Base-by-base conservation (phyloP, 805 yeast genomes). In the Peterozyma xylosa region DNA sequence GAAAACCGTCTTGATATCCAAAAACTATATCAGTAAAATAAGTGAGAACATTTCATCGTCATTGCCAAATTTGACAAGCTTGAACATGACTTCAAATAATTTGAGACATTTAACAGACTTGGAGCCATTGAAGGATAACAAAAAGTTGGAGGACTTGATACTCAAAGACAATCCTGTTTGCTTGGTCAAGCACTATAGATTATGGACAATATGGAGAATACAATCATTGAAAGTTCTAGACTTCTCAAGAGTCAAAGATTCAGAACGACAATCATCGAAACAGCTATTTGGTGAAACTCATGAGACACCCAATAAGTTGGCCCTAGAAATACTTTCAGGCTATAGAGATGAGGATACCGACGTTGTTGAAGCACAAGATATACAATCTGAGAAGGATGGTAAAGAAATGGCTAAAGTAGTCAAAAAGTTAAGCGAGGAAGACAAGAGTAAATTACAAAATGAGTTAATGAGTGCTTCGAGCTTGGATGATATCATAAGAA, bases 151-250 rank as follows among this genome's bases (percentile, higher is more conserved):
- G 38, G 68, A 70, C 42, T 54, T 89, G 35, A 63, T 73, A 2
- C 53, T 91, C 30, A 44, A 58, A 2, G 84, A 81, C 0, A 87
- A 86, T 53, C 82, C 81, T 0, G 66, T 86, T 0, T 60, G 75
- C 4, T 53, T 60, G 11, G 48, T 63, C 18, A 64, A 70, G 11
- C 56, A 82, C 51, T 90, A 87, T 56, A 64, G 96, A 42, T 52
- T 66, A 14, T 75, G 74, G 53, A 58, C 80, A 1, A 67, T 87
- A 2, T 75, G 84, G 77, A 50, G 76, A 5, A 48, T 83, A 2
- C 96, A 96, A 0, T 56, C 66, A 1, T 57, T 91, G 42, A 67
- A 70, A 41, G 70, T 83, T 0, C 57, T 91, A 35, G 96, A 91
- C 60, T 86, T 80, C 51, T 67, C 70, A 39, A 76, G 76, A 52